A percentile compares a stretch with the other conserved stretches of the same genome.
phyloP scores from a whole-genome alignment of 2,329 filamentous ascomycete genomes.

The Tolypocladium inflatum region DNA sequence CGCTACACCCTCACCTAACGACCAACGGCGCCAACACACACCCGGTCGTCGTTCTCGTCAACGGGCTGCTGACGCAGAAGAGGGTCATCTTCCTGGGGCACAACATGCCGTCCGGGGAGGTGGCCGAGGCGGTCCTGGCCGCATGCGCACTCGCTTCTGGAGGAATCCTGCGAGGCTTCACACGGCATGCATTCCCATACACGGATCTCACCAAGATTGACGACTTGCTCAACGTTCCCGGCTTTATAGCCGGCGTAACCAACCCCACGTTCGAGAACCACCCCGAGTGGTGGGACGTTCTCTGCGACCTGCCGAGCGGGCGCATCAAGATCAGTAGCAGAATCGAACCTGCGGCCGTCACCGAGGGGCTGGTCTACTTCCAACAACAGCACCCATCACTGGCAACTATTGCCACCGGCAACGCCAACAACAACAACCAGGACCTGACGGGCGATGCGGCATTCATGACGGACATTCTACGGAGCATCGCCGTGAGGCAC shows the following conservation, averaged over 20 bases:
- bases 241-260: conserved; percentile 95
- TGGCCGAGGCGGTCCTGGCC: conserved; percentile 96
- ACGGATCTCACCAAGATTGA: conserved; percentile 97
- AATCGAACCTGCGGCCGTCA: conserved; percentile 71
- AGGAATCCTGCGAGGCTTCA: conserved; percentile 86
- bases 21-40: conserved; percentile 86
- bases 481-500: conserved; percentile 75
- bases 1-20: conserved; percentile 82
- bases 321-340: conserved; percentile 89
- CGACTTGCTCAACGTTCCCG: conserved; percentile 87
- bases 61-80: conserved; percentile 92
- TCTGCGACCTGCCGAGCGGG: conserved; percentile 87
- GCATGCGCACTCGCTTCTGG: conserved; percentile 90
- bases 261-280: conserved; percentile 95
- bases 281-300: conserved; percentile 94
- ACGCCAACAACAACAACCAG: conserved; percentile 28
- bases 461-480: conserved; percentile 81
- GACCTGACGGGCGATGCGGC: conserved; percentile 79
- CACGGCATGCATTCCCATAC: conserved; percentile 92
- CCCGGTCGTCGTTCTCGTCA: conserved; percentile 88
- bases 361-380: conserved; percentile 80
- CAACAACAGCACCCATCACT: conserved; percentile 64
- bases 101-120: conserved; percentile 89
- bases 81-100: conserved; percentile 92
- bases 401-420: conserved; percentile 36